These are phyloP conservation scores for Trypanosoma caninum DNA, from an alignment of 208 protist genomes.

Conservation along the genomic window DNA sequence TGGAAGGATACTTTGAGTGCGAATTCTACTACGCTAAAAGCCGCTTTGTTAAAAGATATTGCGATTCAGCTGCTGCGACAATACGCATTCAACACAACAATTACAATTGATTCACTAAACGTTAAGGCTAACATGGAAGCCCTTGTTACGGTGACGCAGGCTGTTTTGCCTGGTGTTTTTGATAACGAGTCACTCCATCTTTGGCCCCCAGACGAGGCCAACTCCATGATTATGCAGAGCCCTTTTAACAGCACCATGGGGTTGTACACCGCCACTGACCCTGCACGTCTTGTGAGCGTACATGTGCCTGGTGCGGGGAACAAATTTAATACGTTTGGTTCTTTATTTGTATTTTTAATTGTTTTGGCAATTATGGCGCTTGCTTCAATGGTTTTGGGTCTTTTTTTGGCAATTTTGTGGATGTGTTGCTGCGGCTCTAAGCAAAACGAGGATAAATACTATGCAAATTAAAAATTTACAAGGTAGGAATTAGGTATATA, in stretches of 20 bases:
- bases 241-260: conserved; percentile 4
- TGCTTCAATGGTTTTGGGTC: background rate
- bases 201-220: conserved; percentile 23
- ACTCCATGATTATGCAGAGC: conserved; percentile 23
- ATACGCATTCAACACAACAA: conserved; percentile 16
- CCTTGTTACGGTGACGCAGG: conserved; percentile 11
- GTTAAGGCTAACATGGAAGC: background rate
- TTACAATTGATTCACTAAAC: background rate
- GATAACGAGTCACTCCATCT: conserved; percentile 6
- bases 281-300: background rate
- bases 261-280: background rate
- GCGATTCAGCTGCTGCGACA: background rate
- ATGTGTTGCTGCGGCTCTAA: background rate
- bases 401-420: conserved; percentile 8
- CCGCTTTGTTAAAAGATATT: conserved; percentile 10
- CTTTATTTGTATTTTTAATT: background rate
- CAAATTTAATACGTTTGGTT: background rate
- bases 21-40: background rate
- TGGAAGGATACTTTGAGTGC: conserved; percentile 2
- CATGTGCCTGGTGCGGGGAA: background rate
- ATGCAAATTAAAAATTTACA: too few species aligned
- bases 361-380: background rate
- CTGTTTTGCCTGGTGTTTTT: background rate
- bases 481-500: too few species aligned
- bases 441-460: background rate